phyloP scores from a whole-genome alignment of 805 yeast species.

The Candida manassasensis region DNA sequence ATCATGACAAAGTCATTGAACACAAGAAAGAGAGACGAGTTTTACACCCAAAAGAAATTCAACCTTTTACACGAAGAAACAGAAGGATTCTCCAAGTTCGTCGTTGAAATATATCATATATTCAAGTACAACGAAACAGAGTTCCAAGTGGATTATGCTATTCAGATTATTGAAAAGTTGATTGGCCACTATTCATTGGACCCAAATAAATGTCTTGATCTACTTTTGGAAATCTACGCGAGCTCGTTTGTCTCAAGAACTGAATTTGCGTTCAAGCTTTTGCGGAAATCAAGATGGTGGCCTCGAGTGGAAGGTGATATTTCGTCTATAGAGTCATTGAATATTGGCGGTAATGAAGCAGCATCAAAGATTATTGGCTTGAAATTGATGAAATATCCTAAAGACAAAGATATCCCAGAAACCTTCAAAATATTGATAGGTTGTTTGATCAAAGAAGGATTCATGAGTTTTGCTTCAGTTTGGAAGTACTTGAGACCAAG shows the following conservation, averaged over 20 bases:
- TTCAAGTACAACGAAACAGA: conserved; percentile 32
- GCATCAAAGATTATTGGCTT: conserved; percentile 54
- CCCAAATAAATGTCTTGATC: conserved; percentile 62
- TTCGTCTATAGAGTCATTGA: conserved; percentile 27
- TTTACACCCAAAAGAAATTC: conserved; percentile 51
- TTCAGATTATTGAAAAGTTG: conserved; percentile 47
- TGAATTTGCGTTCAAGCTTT: conserved; percentile 44
- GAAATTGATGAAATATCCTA: conserved; percentile 29
- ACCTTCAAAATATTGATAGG: conserved; percentile 45
- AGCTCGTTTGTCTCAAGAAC: conserved; percentile 41
- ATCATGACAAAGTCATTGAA: conserved; percentile 34
- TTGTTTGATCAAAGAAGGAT: conserved; percentile 58
- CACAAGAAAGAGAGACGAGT: conserved; percentile 35
- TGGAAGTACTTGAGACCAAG: conserved; percentile 54
- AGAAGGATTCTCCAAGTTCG: conserved; percentile 70
- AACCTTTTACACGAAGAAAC: conserved; percentile 69
- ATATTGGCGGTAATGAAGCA: conserved; percentile 49
- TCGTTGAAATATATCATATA: conserved; percentile 44
- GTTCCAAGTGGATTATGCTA: conserved; percentile 39
- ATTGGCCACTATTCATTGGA: conserved; percentile 78
- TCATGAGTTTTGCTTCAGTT: conserved; percentile 59
- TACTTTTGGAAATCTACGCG: conserved; percentile 52
- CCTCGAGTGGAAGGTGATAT: conserved; percentile 38
- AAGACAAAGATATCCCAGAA: conserved; percentile 35
- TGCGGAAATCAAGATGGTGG: conserved; percentile 66